phyloP scores from a whole-genome alignment of 805 yeast genomes.

The Jamesozyma gamospora region DNA sequence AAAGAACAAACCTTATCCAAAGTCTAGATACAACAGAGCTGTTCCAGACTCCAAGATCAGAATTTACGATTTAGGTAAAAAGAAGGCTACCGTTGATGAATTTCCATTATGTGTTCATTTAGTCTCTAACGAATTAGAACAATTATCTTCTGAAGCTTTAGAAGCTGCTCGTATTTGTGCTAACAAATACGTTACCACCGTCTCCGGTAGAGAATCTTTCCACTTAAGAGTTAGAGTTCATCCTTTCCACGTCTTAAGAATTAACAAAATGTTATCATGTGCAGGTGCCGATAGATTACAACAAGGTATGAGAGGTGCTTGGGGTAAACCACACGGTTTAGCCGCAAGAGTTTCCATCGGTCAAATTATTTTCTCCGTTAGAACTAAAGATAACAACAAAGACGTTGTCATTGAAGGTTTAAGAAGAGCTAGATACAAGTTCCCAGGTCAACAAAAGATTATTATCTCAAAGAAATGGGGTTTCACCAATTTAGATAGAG shows the following conservation, averaged over 20 bases:
- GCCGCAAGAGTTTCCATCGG: slow-evolving; percentile 99
- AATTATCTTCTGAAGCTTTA: slow-evolving; percentile 98
- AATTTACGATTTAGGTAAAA: slow-evolving; percentile 98
- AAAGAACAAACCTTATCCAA: slow-evolving; percentile 99
- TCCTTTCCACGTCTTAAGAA: slow-evolving; percentile 99
- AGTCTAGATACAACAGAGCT: slow-evolving; percentile 99
- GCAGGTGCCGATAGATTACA: slow-evolving; percentile 99
- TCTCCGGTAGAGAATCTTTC: slow-evolving; percentile 98
- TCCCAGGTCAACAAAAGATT: slow-evolving; percentile 99
- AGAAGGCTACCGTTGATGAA: slow-evolving; percentile 99
- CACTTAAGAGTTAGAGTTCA: slow-evolving; percentile 99
- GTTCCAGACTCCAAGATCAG: slow-evolving; percentile 99
- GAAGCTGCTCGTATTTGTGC: slow-evolving; percentile 99
- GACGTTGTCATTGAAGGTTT: slow-evolving; percentile 96
- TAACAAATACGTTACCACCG: slow-evolving; percentile 97
- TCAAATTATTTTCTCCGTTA: slow-evolving; percentile 94
- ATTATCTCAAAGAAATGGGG: slow-evolving; percentile 99
- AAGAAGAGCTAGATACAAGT: slow-evolving; percentile 99
- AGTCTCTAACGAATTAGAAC: slow-evolving; percentile 98
- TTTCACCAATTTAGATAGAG: slow-evolving; percentile 98
- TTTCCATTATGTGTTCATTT: slow-evolving; percentile 99
- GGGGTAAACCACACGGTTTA: slow-evolving; percentile 99
- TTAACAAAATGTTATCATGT: slow-evolving; percentile 99
- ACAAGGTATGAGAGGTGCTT: slow-evolving; percentile 99
- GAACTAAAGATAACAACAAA: slow-evolving; percentile 98